A percentile compares a stretch with the other conserved stretches of the same genome.
phyloP scores from a whole-genome alignment of 2,329 filamentous ascomycete species.

The Aphanoascus verrucosus region DNA sequence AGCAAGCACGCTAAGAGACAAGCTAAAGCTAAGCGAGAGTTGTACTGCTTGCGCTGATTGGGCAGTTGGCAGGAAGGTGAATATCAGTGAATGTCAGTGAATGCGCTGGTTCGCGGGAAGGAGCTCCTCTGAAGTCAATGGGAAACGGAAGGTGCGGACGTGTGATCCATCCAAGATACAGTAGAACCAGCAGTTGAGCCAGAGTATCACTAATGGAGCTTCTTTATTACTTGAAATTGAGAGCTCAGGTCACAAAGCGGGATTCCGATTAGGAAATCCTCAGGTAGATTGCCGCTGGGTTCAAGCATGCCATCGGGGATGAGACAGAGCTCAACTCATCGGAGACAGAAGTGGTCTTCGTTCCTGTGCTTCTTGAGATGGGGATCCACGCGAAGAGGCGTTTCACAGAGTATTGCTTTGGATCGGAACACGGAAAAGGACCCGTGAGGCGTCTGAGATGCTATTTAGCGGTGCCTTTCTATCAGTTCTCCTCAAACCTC shows the following conservation, averaged over 20 bases:
- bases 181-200: too few relatives aligned
- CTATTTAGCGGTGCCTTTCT: neutral
- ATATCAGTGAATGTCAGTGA: neutral
- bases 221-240: too few relatives aligned
- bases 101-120: neutral
- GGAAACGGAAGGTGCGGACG: neutral
- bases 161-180: neutral
- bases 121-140: neutral
- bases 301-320: too few relatives aligned
- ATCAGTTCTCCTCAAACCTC: neutral
- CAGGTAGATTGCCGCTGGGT: too few relatives aligned
- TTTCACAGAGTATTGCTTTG: neutral
- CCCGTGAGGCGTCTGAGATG: neutral
- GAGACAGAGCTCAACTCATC: too few relatives aligned
- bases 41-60: neutral
- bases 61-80: neutral
- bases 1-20: neutral
- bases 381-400: neutral
- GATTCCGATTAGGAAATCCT: too few relatives aligned
- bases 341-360: too few relatives aligned
- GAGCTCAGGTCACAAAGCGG: too few relatives aligned
- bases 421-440: constrained; percentile 6
- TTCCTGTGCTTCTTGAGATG: neutral
- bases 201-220: too few relatives aligned
- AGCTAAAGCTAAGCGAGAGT: neutral